phyloP scores from a whole-genome alignment of 306 rosid genomes.

The Adenanthera pavonina region DNA sequence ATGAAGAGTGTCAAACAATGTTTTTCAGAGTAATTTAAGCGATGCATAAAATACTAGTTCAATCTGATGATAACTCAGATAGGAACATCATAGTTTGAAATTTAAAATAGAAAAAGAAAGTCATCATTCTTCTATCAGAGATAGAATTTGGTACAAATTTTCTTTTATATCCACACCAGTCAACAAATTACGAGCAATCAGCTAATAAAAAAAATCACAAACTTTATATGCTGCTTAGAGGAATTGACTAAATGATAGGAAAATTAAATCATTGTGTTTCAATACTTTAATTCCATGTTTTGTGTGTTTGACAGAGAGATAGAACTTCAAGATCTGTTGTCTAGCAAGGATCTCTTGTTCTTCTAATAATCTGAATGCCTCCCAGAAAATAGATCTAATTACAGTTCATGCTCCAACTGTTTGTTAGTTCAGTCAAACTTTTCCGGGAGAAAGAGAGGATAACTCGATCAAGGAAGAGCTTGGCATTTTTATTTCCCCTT shows the following conservation, averaged over 20 bases:
- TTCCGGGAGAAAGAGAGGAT: not conserved
- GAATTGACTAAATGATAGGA: conserved; percentile 5
- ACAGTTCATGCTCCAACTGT: not conserved
- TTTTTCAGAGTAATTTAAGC: conserved; percentile 27
- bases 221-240: not conserved
- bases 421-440: not conserved
- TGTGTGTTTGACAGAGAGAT: not conserved
- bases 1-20: conserved; percentile 9
- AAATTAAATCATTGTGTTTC: not conserved
- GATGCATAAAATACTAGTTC: not conserved
- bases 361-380: no score
- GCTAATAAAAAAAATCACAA: not conserved
- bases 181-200: conserved; percentile 12
- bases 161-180: conserved; percentile 8
- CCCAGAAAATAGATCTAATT: not conserved
- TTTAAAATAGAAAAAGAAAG: not conserved
- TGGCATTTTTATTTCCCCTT: not conserved
- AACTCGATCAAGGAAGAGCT: not conserved
- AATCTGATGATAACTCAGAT: conserved; percentile 11
- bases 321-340: not conserved
- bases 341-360: not conserved
- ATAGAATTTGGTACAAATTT: not conserved
- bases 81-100: conserved; percentile 5
- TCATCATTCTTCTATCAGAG: not conserved
- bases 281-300: not conserved